Conservation (phyloP, 1,284 basidiomycete species). For the Ustilago trichophora region DNA sequence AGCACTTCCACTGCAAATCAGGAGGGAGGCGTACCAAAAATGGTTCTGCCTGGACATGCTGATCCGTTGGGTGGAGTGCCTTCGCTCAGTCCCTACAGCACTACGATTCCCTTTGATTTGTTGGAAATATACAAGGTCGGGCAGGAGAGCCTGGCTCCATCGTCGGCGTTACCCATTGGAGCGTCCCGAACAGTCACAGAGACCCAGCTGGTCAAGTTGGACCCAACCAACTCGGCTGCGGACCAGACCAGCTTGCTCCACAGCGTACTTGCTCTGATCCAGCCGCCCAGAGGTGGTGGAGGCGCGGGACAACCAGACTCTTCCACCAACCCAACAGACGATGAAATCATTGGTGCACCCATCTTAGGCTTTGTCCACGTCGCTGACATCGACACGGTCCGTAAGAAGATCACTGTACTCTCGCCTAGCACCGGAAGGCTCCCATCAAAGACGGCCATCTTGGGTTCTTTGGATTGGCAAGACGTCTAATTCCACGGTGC, state of each 20-base stretch:
- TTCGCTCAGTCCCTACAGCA: constrained; percentile 84
- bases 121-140: constrained; percentile 81
- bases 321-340: constrained; percentile 43
- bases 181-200: constrained; percentile 55
- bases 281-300: constrained; percentile 54
- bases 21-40: constrained; percentile 53
- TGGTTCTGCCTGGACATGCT: constrained; percentile 72
- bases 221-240: constrained; percentile 53
- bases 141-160: constrained; percentile 57
- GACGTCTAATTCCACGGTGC: too few species aligned
- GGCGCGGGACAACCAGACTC: constrained; percentile 50
- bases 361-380: constrained; percentile 63
- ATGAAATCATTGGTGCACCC: constrained; percentile 56
- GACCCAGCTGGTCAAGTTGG: constrained; percentile 62
- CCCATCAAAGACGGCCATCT: constrained; percentile 60
- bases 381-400: constrained; percentile 56
- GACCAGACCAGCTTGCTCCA: constrained; percentile 58
- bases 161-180: constrained; percentile 63
- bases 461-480: constrained; percentile 35
- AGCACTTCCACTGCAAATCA: neutral
- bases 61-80: constrained; percentile 75
- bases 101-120: constrained; percentile 81
- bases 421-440: constrained; percentile 57
- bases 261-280: constrained; percentile 59
- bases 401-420: constrained; percentile 63